phyloP scores from a whole-genome alignment of 2,329 filamentous ascomycete genomes.

The Hymenoscyphus fraxineus region DNA sequence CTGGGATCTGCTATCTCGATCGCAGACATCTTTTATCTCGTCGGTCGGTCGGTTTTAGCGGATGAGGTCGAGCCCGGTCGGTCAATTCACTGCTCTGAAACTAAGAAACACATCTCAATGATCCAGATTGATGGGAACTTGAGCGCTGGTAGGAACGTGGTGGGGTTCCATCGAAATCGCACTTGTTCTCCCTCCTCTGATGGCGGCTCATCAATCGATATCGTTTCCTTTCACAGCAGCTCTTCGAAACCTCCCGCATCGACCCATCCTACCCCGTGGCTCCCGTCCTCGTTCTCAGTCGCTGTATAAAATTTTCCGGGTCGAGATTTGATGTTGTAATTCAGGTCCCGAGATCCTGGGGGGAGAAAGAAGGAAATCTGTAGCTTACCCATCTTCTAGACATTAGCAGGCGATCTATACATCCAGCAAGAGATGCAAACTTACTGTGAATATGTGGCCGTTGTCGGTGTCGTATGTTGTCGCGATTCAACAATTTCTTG shows the following conservation, averaged over 20 bases:
- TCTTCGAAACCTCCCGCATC: neutral
- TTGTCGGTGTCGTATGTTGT: slow-evolving; percentile 45
- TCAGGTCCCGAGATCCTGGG: neutral
- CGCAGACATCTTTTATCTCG: neutral
- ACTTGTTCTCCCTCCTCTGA: neutral
- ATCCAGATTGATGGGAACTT: neutral
- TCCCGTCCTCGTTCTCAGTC: neutral
- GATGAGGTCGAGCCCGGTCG: neutral
- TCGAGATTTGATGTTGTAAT: slow-evolving; percentile 12
- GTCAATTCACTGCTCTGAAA: neutral
- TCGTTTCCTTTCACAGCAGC: neutral
- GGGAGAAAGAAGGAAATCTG: slow-evolving; percentile 27
- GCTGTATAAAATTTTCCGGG: slow-evolving; percentile 4
- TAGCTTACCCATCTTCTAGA: slow-evolving; percentile 59
- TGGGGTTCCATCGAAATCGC: neutral
- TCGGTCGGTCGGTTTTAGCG: neutral
- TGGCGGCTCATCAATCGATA: neutral
- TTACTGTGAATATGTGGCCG: slow-evolving; percentile 46
- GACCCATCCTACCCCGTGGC: neutral
- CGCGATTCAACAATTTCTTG: slow-evolving; percentile 22
- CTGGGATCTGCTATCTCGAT: neutral
- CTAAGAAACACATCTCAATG: neutral
- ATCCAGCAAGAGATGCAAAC: slow-evolving; percentile 25
- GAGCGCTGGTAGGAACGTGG: neutral
- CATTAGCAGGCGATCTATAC: slow-evolving; percentile 32